Evolutionary conservation across 139 green algal genomes (phyloP), one percentile per base, ranked within the genome.

Genomic region (Ulvella scutata): DNA sequence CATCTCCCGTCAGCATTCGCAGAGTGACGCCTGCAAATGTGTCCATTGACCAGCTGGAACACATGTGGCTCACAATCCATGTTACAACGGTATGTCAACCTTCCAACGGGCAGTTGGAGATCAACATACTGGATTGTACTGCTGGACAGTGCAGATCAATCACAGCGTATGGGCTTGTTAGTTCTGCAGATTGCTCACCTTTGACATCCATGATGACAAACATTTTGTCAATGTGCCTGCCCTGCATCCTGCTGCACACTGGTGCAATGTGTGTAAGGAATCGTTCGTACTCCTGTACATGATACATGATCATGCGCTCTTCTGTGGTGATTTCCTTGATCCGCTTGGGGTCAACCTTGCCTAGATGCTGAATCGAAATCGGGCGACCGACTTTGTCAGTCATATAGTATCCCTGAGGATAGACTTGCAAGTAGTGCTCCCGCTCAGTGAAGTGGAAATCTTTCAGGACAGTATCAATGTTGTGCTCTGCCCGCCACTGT

Each of bases 171-270:
- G n/a, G n/a, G n/a, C n/a, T n/a, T n/a, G n/a, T n/a, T n/a, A n/a
- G n/a, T n/a, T n/a, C n/a, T n/a, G n/a, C 35, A 43, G 38, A 67
- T 38, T 23, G 17, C 61, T 75, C 76, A 89, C 85, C 92, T 76
- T 89, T 90, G 10, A 96, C 85, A 72, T 97, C 92, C 82, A 97
- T 87, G 77, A 97, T 95, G 61, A 87, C 89, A 81, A 96, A 93
- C 0, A 87, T 95, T 44, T 90, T 82, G 77, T 93, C 89, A 28
- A 95, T 90, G 72, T 92, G 82, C 10, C 77, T 80, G 13, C 84
- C 86, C 7, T 76, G 76, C 13, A 87, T 73, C 31, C 79, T 79
- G 36, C 83, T 90, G 88, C 86, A 92, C 3, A 92, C 81, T 4
- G 92, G 92, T 77, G 94, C 83, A 80, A 96, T 94, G 75, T 90